Evolutionary conservation across 148 eudicot genomes (phyloP), one percentile per base, ranked within the genome.

Genomic region (Agrostemma githago): DNA sequence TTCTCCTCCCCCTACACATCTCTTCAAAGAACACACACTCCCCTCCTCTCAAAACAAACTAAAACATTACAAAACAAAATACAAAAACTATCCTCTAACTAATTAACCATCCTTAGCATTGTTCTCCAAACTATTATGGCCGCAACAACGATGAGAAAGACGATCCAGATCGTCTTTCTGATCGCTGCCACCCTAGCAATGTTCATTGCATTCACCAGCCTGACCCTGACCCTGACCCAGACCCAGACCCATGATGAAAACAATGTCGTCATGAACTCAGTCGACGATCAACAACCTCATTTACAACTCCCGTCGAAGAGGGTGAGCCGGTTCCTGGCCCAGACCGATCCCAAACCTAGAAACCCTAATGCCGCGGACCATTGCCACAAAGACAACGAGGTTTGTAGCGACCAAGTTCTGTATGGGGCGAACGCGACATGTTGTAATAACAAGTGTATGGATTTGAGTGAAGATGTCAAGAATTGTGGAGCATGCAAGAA

Each of bases 381-480:
- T 9, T 92, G 97, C 79, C 20, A 83, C 66, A 83, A 84, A 68
- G 79, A 92, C 81, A 26, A 83, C 0, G 85, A 81, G 3, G 58
- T 76, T 17, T 83, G 95, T 66, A 51, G 14, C 56, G 5, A 65
- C 69, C n/a, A 48, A 0, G 1, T 2, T 21, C 8, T 43, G n/a
- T 75, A 65, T 12, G 83, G 84, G 0, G 0, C 0, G 21, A 89
- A 87, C 74, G 70, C 87, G 0, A 84, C 88, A 14, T 92, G 97
- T 71, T 92, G 97, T 80, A 79, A 86, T 70, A 85, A 85, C 84
- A 90, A 85, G 72, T 93, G 98, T 60, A 62, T 93, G 4, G 89
- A 93, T 72, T 51, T 86, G 14, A 44, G 5, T 1, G 54, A 44
- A 6, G 92, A 93, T 17, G 34, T 44, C 14, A 3, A 79, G 0